These are phyloP conservation scores for Elsinoe ampelina DNA, from an alignment of 2,329 filamentous ascomycete species.

Conservation along the genomic window DNA sequence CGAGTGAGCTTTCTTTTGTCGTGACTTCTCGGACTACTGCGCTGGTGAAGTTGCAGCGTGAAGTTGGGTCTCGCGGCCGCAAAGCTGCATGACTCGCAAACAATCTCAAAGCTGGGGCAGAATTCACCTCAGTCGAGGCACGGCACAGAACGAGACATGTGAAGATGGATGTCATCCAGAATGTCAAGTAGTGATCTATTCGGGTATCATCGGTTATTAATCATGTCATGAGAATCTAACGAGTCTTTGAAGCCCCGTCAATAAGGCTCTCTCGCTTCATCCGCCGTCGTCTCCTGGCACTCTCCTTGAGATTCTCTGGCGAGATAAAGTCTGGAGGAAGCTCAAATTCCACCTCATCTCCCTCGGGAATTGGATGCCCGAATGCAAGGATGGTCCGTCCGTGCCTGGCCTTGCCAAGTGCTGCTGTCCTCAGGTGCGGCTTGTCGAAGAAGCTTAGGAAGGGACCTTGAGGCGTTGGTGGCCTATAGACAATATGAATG, in stretches of 20 bases:
- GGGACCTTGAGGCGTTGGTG: constrained; percentile 42
- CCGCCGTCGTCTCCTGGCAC: constrained; percentile 54
- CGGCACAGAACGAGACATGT: background rate
- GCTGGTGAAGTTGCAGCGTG: background rate
- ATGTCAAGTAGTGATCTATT: constrained; percentile 1
- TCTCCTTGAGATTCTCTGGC: constrained; percentile 40
- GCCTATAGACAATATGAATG: constrained; percentile 21
- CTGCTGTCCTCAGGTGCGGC: constrained; percentile 67
- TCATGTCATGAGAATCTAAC: constrained; percentile 10
- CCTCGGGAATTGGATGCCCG: constrained; percentile 69
- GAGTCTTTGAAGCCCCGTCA: constrained; percentile 22
- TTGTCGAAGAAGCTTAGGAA: constrained; percentile 85
- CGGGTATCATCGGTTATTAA: constrained; percentile 1
- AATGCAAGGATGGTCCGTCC: constrained; percentile 68
- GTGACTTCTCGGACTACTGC: background rate
- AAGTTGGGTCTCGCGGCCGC: background rate
- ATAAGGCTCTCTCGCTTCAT: constrained; percentile 44
- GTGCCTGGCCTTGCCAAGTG: constrained; percentile 62
- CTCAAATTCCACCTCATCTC: constrained; percentile 60
- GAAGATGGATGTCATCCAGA: background rate
- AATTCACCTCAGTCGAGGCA: background rate
- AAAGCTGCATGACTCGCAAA: background rate
- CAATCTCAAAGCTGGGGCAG: background rate
- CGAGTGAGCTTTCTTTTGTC: background rate
- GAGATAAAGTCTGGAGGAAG: constrained; percentile 58